Evolutionary conservation across 1,139 yeast genomes (phyloP), one percentile per base, ranked within the genome.

Genomic region (Candida neerlandica): DNA sequence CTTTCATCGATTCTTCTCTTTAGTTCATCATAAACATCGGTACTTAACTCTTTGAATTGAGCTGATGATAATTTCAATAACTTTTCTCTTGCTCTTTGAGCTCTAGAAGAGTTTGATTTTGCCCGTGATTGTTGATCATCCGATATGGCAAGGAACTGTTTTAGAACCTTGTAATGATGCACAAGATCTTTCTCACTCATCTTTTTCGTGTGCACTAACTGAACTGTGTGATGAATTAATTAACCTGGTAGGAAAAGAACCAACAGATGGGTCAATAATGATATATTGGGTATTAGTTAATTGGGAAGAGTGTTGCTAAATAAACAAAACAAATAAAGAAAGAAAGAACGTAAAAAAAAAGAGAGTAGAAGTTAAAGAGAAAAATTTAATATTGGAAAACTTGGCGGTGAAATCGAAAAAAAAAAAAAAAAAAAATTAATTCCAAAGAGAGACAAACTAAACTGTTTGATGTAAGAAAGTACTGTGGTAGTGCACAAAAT

Each of bases 1-100:
- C 76, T 67, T 56, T 78, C 82, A 53, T 79, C 84, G 45, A 77
- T 78, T 54, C 97, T 77, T 59, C 99, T 80, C 60, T 82, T 81
- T 54, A 92, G 74, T 68, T 92, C 99, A 66, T 92, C 98, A 65
- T 85, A 88, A 14, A 92, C 97, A 65, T 94, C 98, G 1, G 97
- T 91, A 54, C 96, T 84, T 51, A 92, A 80, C 65, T 92, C 99
- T 53, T 80, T 78, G 62, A 92, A 90, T 67, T 94, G 98, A n/a
- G 85, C 84, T n/a, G 79, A 73, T 1, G 95, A 84, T 51, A 94
- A 78, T 61, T 87, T 87, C 55, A 88, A 77, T 46, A 92, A 80
- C 69, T 94, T 92, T 59, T 89, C 94, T 57, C 96, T 78, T 5
- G 96, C 96, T 60, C 89, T 82, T 43, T 81, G 82, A 18, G 90